phyloP scores from a whole-genome alignment of 2,329 filamentous ascomycete genomes.

The Magnaporthiopsis rhizophila region DNA sequence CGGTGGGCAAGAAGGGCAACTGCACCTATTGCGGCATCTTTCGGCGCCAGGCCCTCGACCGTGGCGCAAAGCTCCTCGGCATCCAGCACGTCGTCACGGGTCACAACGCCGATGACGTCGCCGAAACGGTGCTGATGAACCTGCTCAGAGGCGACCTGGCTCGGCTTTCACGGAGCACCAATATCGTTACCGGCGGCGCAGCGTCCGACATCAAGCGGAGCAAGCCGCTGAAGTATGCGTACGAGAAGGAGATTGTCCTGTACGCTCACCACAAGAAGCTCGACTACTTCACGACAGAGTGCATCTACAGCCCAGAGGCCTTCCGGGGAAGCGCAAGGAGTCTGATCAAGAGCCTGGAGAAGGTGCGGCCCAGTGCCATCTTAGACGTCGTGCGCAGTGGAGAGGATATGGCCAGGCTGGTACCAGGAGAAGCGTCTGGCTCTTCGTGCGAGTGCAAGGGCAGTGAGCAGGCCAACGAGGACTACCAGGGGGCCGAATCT shows the following conservation, averaged over 20 bases:
- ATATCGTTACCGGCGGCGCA: slow-evolving; percentile 71
- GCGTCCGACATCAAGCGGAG: slow-evolving; percentile 87
- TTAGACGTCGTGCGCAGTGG: slow-evolving; percentile 90
- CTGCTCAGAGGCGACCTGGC: slow-evolving; percentile 83
- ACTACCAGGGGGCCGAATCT: slow-evolving; percentile 16
- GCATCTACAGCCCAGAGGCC: slow-evolving; percentile 95
- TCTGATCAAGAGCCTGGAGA: slow-evolving; percentile 91
- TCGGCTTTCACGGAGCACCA: slow-evolving; percentile 78
- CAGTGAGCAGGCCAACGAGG: slow-evolving; percentile 22
- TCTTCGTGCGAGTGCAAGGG: slow-evolving; percentile 36
- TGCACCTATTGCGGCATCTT: slow-evolving; percentile 99
- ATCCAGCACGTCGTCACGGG: slow-evolving; percentile 95
- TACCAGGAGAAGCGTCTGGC: slow-evolving; percentile 49
- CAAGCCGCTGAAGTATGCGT: slow-evolving; percentile 96
- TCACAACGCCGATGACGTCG: slow-evolving; percentile 95
- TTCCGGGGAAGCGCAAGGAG: slow-evolving; percentile 88
- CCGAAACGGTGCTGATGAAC: slow-evolving; percentile 98
- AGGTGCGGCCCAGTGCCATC: slow-evolving; percentile 87
- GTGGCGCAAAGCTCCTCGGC: slow-evolving; percentile 77
- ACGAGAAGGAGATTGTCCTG: slow-evolving; percentile 97
- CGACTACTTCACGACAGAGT: slow-evolving; percentile 97
- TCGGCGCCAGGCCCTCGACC: slow-evolving; percentile 83
- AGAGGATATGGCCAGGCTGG: slow-evolving; percentile 90
- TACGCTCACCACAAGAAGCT: slow-evolving; percentile 96
- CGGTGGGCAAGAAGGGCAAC: slow-evolving; percentile 95